These are phyloP conservation scores for Leishmania turanica DNA, from an alignment of 208 protist species.

Conservation along the genomic window DNA sequence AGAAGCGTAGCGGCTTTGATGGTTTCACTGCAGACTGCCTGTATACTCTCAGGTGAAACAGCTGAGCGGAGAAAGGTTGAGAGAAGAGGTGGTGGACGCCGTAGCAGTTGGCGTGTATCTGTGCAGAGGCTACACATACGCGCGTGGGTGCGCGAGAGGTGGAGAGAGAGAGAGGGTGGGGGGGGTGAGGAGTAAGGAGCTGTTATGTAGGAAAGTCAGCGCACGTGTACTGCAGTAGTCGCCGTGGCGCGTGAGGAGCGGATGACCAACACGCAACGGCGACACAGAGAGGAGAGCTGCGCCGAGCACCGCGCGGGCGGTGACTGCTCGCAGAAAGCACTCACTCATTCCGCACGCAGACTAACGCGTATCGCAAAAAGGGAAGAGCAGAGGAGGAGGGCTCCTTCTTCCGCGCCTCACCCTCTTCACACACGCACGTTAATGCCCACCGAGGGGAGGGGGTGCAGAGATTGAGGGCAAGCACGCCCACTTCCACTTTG, in stretches of 20 bases:
- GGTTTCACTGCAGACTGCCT: neutral
- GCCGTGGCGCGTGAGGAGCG: neutral
- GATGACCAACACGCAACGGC: neutral
- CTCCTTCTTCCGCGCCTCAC: neutral
- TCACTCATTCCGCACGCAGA: neutral
- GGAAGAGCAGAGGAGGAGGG: neutral
- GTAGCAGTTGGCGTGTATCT: neutral
- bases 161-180: neutral
- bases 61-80: neutral
- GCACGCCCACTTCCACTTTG: neutral
- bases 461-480: neutral
- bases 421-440: neutral
- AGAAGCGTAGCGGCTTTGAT: constrained; percentile 1
- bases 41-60: neutral
- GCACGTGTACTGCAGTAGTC: neutral
- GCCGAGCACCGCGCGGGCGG: neutral
- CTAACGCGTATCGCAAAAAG: neutral
- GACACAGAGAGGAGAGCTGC: neutral
- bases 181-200: neutral
- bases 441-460: neutral
- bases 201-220: neutral
- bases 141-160: neutral
- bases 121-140: neutral
- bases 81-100: neutral
- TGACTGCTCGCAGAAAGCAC: neutral